These are phyloP conservation scores for Penicillium fuscoglaucum DNA, from an alignment of 2,329 filamentous ascomycete genomes.

Conservation along the genomic window DNA sequence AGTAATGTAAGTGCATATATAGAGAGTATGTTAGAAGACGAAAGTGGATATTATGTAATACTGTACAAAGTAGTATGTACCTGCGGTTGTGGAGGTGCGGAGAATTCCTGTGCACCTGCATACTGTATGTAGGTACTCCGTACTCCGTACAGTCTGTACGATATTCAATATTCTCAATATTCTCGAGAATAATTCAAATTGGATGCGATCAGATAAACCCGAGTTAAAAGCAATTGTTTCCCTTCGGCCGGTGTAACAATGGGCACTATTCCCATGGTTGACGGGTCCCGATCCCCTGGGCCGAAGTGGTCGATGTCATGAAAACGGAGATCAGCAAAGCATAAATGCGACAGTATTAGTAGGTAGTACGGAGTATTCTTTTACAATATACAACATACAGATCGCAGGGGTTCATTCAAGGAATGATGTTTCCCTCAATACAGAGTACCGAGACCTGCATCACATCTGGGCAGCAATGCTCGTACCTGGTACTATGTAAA, in stretches of 20 bases:
- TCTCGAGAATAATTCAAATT: neutral
- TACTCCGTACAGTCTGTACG: neutral
- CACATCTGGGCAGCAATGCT: constrained; percentile 15
- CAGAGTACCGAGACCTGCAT: constrained; percentile 11
- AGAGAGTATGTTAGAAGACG: neutral
- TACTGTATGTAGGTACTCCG: constrained; percentile 11
- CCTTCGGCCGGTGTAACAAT: constrained; percentile 20
- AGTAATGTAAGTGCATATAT: neutral
- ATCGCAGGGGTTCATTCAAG: constrained; percentile 10
- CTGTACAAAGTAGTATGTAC: neutral
- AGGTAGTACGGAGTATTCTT: neutral
- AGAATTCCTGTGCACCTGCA: constrained; percentile 19
- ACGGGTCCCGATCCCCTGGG: constrained; percentile 1
- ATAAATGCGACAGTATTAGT: neutral
- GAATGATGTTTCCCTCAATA: constrained; percentile 17
- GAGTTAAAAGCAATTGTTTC: neutral
- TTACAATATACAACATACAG: neutral
- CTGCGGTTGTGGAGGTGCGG: constrained; percentile 22
- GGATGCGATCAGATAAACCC: constrained; percentile 17
- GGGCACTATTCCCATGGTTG: constrained; percentile 20
- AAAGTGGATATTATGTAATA: neutral
- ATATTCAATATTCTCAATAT: neutral
- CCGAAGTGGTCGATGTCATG: constrained; percentile 25
- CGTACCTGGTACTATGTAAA: neutral
- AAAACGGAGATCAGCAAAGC: constrained; percentile 6